phyloP scores from a whole-genome alignment of 1,139 yeast species.

The Pichia cactophila region DNA sequence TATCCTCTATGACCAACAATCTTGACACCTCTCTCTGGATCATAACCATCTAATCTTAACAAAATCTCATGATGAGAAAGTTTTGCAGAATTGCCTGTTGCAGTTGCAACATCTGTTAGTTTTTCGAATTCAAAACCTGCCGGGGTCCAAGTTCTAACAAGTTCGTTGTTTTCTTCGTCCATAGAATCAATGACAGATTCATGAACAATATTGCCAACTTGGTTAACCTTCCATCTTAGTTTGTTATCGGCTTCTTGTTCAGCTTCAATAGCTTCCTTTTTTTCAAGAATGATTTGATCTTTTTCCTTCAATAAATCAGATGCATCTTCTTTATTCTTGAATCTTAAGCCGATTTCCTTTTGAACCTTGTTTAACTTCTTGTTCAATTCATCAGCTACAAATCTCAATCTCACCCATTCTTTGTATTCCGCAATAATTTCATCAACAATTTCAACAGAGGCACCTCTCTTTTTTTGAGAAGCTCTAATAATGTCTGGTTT shows the following conservation, averaged over 20 bases:
- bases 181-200: conserved; percentile 79
- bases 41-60: conserved; percentile 92
- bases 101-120: conserved; percentile 58
- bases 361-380: conserved; percentile 81
- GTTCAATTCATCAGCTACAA: conserved; percentile 84
- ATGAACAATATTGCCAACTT: conserved; percentile 90
- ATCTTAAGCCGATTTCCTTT: conserved; percentile 86
- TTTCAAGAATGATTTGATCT: conserved; percentile 62
- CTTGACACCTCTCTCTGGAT: conserved; percentile 97
- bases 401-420: conserved; percentile 88
- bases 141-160: conserved; percentile 85
- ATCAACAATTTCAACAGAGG: conserved; percentile 87
- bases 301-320: conserved; percentile 72
- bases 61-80: conserved; percentile 94
- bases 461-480: conserved; percentile 94
- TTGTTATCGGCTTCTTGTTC: conserved; percentile 77
- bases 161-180: conserved; percentile 85
- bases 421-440: conserved; percentile 88
- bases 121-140: conserved; percentile 44
- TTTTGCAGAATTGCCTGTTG: conserved; percentile 66
- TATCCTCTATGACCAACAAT: conserved; percentile 98
- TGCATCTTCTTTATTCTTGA: conserved; percentile 94
- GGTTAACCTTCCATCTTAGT: conserved; percentile 73
- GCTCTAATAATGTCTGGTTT: conserved; percentile 80
- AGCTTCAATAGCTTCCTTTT: conserved; percentile 53